These are phyloP conservation scores for Artemisia argyi DNA, from an alignment of 129 eudicot genomes.

Conservation along the genomic window DNA sequence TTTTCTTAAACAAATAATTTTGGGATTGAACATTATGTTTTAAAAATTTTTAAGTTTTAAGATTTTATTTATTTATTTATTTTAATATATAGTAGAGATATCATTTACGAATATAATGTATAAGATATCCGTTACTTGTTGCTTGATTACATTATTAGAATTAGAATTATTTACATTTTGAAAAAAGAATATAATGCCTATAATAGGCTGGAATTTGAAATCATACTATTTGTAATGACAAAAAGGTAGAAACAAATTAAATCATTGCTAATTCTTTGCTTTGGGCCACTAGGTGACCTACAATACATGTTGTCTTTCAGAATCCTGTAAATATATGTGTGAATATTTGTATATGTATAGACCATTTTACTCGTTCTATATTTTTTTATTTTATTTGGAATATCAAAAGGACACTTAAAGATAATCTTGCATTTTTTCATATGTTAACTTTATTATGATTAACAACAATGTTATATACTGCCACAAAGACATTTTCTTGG, in stretches of 20 bases:
- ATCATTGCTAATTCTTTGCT: slow-evolving; percentile 32
- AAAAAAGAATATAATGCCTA: neutral
- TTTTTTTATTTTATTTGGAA: too few species aligned
- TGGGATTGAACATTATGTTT: too few species aligned
- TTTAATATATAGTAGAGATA: too few species aligned
- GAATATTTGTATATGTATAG: too few species aligned
- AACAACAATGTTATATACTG: neutral
- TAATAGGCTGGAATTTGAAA: slow-evolving; percentile 9
- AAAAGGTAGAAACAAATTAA: slow-evolving; percentile 25
- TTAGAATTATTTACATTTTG: neutral
- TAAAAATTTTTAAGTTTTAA: too few species aligned
- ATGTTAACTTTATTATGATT: neutral
- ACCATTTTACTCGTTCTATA: too few species aligned
- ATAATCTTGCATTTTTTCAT: too few species aligned
- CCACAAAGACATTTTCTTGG: too few species aligned
- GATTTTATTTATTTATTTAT: too few species aligned
- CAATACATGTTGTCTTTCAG: neutral
- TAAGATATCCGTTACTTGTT: neutral
- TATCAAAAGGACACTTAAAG: too few species aligned
- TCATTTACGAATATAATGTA: too few species aligned
- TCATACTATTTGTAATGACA: slow-evolving; percentile 11
- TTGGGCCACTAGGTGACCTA: slow-evolving; percentile 27
- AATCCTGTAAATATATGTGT: neutral
- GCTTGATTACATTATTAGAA: neutral
- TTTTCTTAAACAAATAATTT: too few species aligned